These are phyloP conservation scores for Clausena lansium DNA, from an alignment of 345 rosid genomes.

Conservation along the genomic window DNA sequence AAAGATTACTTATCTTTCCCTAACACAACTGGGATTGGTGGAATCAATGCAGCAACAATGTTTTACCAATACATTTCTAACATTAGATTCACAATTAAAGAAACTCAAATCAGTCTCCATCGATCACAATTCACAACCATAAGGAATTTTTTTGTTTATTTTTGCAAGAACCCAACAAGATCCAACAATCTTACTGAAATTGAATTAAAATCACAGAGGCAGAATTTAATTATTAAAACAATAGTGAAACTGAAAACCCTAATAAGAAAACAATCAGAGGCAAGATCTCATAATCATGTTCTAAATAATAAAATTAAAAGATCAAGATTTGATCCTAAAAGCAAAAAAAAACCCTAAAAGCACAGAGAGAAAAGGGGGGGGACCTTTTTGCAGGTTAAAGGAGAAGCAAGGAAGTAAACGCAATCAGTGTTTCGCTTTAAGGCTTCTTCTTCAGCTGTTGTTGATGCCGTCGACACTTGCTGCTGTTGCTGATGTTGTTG, in stretches of 20 bases:
- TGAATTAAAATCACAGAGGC: neutral
- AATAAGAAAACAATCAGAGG: neutral
- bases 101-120: neutral
- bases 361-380: neutral
- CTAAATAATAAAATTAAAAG: no score
- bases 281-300: conserved; percentile 13
- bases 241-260: neutral
- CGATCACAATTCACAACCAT: neutral
- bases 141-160: no score
- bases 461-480: conserved; percentile 23
- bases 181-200: neutral
- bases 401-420: conserved; percentile 93
- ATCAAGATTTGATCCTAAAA: neutral
- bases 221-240: no score
- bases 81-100: neutral
- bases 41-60: neutral
- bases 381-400: conserved; percentile 98
- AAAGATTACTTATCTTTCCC: neutral
- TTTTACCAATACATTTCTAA: neutral
- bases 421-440: conserved; percentile 92
- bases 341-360: neutral
- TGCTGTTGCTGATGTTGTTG: conserved; percentile 33
- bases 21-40: neutral
- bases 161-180: neutral
- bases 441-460: conserved; percentile 71